These are phyloP conservation scores for Lactarius vividus DNA, from an alignment of 768 basidiomycete species.

Conservation along the genomic window DNA sequence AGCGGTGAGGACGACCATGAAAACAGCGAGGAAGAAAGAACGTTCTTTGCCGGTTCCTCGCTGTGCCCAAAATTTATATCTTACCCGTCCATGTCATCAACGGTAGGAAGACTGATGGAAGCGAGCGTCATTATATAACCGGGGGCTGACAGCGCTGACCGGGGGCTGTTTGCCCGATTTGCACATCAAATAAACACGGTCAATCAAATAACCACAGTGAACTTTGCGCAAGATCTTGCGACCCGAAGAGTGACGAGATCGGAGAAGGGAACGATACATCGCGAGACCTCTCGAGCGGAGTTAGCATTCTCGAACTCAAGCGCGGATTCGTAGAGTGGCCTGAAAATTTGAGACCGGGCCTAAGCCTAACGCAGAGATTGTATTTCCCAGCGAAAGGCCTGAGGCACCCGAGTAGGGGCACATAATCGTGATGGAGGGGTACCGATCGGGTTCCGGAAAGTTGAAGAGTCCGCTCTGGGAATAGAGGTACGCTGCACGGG, in stretches of 20 bases:
- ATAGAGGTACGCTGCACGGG: not conserved
- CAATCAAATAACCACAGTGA: no score
- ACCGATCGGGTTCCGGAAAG: not conserved
- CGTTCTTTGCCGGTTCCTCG: not conserved
- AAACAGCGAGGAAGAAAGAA: not conserved
- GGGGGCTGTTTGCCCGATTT: no score
- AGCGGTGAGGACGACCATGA: slow-evolving; percentile 21
- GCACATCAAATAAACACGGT: no score
- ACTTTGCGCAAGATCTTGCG: no score
- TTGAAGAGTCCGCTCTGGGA: not conserved
- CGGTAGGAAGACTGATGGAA: no score
- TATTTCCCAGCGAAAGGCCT: not conserved
- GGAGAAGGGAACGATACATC: slow-evolving; percentile 1
- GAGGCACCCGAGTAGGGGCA: not conserved
- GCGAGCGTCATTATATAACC: no score
- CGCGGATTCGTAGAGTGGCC: not conserved
- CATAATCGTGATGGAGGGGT: not conserved
- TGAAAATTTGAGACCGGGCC: not conserved
- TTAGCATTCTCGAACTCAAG: slow-evolving; percentile 9
- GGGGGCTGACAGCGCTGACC: no score
- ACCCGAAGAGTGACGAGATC: not conserved
- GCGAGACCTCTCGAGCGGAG: not conserved
- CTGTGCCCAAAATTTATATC: not conserved
- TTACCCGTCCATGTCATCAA: no score
- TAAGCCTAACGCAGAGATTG: not conserved